Evolutionary conservation across 306 rosid species (phyloP).

Genomic region (Prunus padus): DNA sequence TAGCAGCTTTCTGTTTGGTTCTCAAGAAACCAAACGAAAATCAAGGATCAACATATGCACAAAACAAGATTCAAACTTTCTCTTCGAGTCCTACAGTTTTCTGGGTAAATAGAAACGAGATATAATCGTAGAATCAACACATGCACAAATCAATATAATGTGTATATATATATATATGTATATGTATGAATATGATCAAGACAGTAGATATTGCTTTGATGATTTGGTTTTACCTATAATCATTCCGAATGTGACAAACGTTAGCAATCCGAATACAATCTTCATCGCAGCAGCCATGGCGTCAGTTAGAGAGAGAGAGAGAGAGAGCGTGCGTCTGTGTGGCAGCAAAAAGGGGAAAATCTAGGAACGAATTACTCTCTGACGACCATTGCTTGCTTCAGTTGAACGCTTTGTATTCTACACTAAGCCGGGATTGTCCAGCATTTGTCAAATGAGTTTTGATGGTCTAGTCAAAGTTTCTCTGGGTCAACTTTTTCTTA

Average conservation of each 20-base stretch:
- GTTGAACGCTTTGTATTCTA: too few relatives aligned
- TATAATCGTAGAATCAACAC: background rate
- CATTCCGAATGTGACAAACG: slow-evolving; percentile 95
- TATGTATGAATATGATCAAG: background rate
- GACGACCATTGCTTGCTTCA: background rate
- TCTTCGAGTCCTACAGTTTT: background rate
- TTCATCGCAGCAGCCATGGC: slow-evolving; percentile 67
- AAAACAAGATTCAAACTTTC: background rate
- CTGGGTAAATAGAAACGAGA: background rate
- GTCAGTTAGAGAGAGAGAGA: background rate
- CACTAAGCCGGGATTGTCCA: background rate
- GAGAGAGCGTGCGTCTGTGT: background rate
- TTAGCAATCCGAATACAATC: slow-evolving; percentile 80
- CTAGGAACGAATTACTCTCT: background rate
- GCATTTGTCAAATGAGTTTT: background rate
- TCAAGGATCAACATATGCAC: too few relatives aligned
- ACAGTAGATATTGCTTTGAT: background rate
- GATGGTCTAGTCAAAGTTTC: background rate
- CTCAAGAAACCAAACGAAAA: background rate
- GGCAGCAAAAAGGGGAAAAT: background rate
- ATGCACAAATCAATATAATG: background rate
- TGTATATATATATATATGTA: background rate
- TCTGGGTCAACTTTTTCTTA: background rate
- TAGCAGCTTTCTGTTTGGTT: slow-evolving; percentile 2
- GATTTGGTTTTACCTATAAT: slow-evolving; percentile 56